Evolutionary conservation across 129 eudicot species (phyloP).

Genomic region (Apium graveolens): DNA sequence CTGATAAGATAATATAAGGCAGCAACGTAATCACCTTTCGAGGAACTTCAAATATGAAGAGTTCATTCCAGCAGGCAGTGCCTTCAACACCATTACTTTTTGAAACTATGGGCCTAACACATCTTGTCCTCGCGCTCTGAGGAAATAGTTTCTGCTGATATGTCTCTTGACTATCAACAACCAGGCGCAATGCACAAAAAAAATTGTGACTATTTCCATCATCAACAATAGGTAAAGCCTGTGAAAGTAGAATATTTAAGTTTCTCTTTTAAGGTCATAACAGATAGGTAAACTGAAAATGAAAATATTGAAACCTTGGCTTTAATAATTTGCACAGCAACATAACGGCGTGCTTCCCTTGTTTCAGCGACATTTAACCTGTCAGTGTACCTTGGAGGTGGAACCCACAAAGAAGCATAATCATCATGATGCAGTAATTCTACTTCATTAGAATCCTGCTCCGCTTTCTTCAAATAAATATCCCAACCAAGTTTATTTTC

Average conservation of each 20-base stretch:
- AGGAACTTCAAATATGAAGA: slow-evolving; percentile 95
- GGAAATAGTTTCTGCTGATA: slow-evolving; percentile 81
- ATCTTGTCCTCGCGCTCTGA: slow-evolving; percentile 97
- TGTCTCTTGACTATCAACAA: slow-evolving; percentile 75
- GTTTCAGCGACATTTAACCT: slow-evolving; percentile 67
- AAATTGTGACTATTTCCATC: slow-evolving; percentile 90
- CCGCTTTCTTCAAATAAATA: slow-evolving; percentile 56
- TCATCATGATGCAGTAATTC: slow-evolving; percentile 40
- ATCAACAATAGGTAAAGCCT: slow-evolving; percentile 81
- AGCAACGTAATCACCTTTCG: slow-evolving; percentile 44
- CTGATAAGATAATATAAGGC: background rate
- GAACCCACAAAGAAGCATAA: slow-evolving; percentile 61
- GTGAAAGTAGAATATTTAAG: slow-evolving; percentile 10
- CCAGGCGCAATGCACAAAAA: slow-evolving; percentile 93
- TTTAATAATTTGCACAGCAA: slow-evolving; percentile 77
- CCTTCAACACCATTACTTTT: slow-evolving; percentile 44
- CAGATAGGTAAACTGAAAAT: background rate
- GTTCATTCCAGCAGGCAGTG: slow-evolving; percentile 85
- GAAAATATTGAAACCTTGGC: slow-evolving; percentile 56
- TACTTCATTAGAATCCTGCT: slow-evolving; percentile 43
- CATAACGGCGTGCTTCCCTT: slow-evolving; percentile 68
- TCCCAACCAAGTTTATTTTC: slow-evolving; percentile 97
- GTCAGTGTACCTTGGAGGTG: slow-evolving; percentile 85
- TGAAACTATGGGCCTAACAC: slow-evolving; percentile 54
- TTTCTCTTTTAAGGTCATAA: background rate